Evolutionary conservation across 1,284 basidiomycete species (phyloP).

Genomic region (Phaffia rhodozyma): DNA sequence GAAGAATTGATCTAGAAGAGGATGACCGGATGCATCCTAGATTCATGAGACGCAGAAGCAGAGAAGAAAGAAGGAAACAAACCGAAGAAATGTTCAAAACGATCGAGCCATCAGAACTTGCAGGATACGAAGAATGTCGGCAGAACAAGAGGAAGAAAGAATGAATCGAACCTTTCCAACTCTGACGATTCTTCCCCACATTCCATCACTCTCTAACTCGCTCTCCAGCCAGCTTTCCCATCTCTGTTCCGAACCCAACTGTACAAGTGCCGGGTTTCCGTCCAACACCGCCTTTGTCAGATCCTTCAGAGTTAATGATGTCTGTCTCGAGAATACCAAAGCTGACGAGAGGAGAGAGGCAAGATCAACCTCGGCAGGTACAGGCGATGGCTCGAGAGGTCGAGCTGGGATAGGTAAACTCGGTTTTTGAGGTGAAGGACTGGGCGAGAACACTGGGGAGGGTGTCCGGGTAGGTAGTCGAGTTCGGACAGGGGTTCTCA

Average conservation of each 20-base stretch:
- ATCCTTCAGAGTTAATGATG: slow-evolving; percentile 34
- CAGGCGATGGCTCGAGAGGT: slow-evolving; percentile 9
- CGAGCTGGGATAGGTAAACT: too few relatives aligned
- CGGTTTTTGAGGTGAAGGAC: too few relatives aligned
- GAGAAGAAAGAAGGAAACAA: neutral
- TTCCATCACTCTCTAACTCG: slow-evolving; percentile 30
- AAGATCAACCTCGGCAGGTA: slow-evolving; percentile 29
- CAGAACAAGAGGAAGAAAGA: neutral
- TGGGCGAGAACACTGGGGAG: too few relatives aligned
- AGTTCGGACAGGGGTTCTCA: too few relatives aligned
- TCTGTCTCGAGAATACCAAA: slow-evolving; percentile 35
- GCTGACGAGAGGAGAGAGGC: slow-evolving; percentile 33
- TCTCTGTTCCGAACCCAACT: slow-evolving; percentile 26
- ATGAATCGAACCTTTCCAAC: slow-evolving; percentile 31
- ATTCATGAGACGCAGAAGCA: neutral
- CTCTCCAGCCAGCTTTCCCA: slow-evolving; percentile 31
- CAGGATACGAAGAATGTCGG: neutral
- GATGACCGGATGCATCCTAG: slow-evolving; percentile 33
- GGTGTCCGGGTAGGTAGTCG: too few relatives aligned
- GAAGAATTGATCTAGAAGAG: slow-evolving; percentile 35
- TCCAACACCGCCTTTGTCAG: slow-evolving; percentile 35
- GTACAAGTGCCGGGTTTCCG: slow-evolving; percentile 31
- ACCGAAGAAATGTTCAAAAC: neutral
- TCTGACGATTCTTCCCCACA: slow-evolving; percentile 34
- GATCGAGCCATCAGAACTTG: neutral